Conservation (phyloP, 1,284 basidiomycete genomes). For the Cystobasidiaceae sp. region DNA sequence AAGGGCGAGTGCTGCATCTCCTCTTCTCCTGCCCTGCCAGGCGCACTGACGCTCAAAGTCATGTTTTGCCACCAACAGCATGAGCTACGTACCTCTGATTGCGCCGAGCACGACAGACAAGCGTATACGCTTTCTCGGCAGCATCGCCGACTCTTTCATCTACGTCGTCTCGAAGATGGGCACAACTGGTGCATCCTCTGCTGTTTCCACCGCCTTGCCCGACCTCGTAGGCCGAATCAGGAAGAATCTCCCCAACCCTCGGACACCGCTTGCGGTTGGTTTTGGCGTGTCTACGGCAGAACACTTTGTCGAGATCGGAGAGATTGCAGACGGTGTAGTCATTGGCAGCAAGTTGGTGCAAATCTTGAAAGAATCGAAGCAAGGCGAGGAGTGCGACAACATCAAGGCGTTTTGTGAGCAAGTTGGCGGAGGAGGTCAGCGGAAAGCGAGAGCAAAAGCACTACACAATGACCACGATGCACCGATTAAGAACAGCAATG, state of each 20-base stretch:
- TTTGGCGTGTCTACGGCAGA: conserved; percentile 91
- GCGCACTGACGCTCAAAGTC: background rate
- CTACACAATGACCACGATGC: conserved; percentile 28
- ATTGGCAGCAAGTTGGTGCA: conserved; percentile 81
- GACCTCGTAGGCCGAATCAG: conserved; percentile 52
- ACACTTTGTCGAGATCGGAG: conserved; percentile 83
- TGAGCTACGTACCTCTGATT: conserved; percentile 95
- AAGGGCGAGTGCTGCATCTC: conserved; percentile 57
- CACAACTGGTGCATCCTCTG: conserved; percentile 83
- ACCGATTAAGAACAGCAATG: conserved; percentile 32
- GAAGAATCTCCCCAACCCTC: conserved; percentile 64
- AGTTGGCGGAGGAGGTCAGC: conserved; percentile 32
- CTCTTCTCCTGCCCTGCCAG: background rate
- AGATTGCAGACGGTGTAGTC: conserved; percentile 80
- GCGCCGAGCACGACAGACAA: conserved; percentile 85
- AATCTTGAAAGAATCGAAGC: conserved; percentile 48
- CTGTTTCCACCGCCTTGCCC: conserved; percentile 51
- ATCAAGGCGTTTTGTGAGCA: conserved; percentile 27
- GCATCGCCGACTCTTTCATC: conserved; percentile 94
- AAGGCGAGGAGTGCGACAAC: conserved; percentile 15
- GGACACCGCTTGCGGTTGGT: conserved; percentile 86
- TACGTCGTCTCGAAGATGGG: conserved; percentile 99
- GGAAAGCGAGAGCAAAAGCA: conserved; percentile 29
- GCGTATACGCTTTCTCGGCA: conserved; percentile 83
- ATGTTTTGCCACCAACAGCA: conserved; percentile 51